A percentile compares a stretch with the other conserved stretches of the same genome.
Evolutionary conservation across 345 rosid genomes (phyloP).

Genomic region (Citrus sp.): DNA sequence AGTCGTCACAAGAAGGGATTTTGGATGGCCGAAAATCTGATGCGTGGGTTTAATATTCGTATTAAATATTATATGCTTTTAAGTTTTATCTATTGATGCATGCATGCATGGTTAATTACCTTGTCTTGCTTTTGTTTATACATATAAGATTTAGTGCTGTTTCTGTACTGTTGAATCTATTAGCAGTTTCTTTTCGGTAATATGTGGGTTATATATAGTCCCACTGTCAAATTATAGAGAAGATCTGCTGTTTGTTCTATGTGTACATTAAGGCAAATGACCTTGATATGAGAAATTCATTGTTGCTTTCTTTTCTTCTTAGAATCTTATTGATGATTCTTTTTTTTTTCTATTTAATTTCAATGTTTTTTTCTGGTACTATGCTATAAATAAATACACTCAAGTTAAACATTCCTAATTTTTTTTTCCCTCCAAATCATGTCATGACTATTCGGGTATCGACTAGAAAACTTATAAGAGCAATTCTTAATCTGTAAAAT

Average conservation of each 20-base stretch:
- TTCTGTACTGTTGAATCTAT: not conserved
- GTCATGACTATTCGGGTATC: not conserved
- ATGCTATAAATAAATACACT: no score
- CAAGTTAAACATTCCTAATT: no score
- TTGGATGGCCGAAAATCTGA: constrained; percentile 41
- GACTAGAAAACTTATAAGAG: not conserved
- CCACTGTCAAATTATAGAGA: not conserved
- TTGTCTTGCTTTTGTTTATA: not conserved
- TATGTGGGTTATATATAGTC: not conserved
- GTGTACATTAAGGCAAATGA: constrained; percentile 1
- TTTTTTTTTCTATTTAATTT: not conserved
- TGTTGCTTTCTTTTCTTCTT: not conserved
- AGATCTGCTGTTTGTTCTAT: not conserved
- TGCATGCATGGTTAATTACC: not conserved
- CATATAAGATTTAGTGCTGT: not conserved
- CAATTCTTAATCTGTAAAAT: no score
- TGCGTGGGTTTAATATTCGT: constrained; percentile 33
- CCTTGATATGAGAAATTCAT: not conserved
- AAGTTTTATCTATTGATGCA: not conserved
- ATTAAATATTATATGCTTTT: no score
- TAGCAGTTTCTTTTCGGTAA: constrained; percentile 4
- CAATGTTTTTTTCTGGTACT: not conserved
- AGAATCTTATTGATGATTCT: not conserved
- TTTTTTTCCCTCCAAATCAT: not conserved
- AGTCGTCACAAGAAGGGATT: constrained; percentile 59